Evolutionary conservation across 2,329 filamentous ascomycete genomes (phyloP).

Genomic region (Aureobasidium melanogenum): DNA sequence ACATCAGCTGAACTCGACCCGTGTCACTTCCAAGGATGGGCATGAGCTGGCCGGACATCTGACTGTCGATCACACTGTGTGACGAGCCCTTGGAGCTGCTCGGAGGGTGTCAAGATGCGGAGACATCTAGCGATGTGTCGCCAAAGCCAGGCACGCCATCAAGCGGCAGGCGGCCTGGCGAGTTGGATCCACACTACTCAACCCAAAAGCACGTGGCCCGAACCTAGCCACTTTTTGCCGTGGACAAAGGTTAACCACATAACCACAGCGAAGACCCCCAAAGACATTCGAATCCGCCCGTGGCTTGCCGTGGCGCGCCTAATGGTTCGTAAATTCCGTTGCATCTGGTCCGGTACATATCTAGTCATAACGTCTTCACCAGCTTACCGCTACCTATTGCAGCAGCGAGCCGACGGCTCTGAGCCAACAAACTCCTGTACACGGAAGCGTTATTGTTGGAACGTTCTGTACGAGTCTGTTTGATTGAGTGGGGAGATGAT

Average conservation of each 20-base stretch:
- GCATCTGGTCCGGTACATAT: background rate
- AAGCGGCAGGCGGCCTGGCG: background rate
- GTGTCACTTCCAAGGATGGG: background rate
- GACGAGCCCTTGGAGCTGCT: background rate
- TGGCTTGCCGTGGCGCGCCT: background rate
- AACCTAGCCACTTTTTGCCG: background rate
- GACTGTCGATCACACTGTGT: slow-evolving; percentile 5
- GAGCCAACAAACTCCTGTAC: background rate
- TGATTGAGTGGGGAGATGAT: background rate
- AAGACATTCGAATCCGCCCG: background rate
- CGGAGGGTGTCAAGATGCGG: background rate
- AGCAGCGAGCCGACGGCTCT: background rate
- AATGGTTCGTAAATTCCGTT: background rate
- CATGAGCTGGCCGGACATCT: background rate
- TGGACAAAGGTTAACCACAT: background rate
- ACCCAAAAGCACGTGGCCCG: background rate
- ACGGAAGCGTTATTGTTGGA: background rate
- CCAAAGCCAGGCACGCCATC: slow-evolving; percentile 7
- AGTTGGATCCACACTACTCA: background rate
- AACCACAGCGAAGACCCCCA: background rate
- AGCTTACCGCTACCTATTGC: background rate
- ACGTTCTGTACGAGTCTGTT: background rate
- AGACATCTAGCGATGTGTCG: background rate
- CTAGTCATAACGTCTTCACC: background rate
- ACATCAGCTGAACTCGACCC: slow-evolving; percentile 4